A percentile compares a stretch with the other conserved stretches of the same genome.
phyloP scores from a whole-genome alignment of 805 yeast genomes.

The Myxozyma neglecta region DNA sequence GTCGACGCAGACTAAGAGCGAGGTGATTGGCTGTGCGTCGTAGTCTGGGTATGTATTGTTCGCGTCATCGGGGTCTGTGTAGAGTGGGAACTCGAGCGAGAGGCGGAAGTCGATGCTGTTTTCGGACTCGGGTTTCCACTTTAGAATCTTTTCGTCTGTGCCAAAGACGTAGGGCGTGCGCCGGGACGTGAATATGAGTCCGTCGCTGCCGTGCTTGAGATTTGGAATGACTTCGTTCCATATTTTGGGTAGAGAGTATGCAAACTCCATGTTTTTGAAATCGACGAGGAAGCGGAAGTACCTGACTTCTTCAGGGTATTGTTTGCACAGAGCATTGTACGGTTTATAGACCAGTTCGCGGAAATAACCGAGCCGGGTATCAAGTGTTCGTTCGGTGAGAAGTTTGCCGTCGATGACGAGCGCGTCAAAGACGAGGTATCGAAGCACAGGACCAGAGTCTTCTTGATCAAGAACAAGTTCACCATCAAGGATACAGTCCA shows the following conservation, averaged over 20 bases:
- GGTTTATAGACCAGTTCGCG: conserved; percentile 81
- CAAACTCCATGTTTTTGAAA: conserved; percentile 82
- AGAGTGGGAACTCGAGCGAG: conserved; percentile 57
- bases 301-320: conserved; percentile 70
- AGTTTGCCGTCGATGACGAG: conserved; percentile 75
- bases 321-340: conserved; percentile 64
- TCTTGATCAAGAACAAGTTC: conserved; percentile 71
- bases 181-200: conserved; percentile 88
- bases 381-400: conserved; percentile 67
- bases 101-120: conserved; percentile 88
- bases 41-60: conserved; percentile 64
- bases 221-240: conserved; percentile 64
- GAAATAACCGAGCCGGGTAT: conserved; percentile 83
- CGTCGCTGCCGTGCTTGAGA: conserved; percentile 88
- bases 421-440: conserved; percentile 89
- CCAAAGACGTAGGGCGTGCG: conserved; percentile 85
- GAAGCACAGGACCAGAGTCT: conserved; percentile 56
- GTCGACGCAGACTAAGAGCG: conserved; percentile 79
- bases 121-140: conserved; percentile 98
- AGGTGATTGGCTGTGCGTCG: conserved; percentile 71
- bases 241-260: conserved; percentile 75
- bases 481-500: conserved; percentile 90
- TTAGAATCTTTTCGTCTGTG: conserved; percentile 79
- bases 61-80: conserved; percentile 45
- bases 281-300: conserved; percentile 82